phyloP scores from a whole-genome alignment of 768 basidiomycete genomes.

The Leccinum rimulosum region DNA sequence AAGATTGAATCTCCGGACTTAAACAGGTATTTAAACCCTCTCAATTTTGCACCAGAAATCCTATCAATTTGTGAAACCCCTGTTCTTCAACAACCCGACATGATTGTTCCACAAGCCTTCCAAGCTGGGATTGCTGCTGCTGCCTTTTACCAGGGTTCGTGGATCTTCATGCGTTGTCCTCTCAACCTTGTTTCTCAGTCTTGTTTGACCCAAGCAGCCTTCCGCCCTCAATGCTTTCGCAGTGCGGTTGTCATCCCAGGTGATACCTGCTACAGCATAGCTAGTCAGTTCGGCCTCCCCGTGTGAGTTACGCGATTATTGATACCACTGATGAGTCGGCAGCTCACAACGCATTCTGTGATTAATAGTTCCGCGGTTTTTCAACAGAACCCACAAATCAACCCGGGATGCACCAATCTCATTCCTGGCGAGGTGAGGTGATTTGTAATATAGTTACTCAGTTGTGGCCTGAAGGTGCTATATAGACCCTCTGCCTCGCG shows the following conservation, averaged over 20 bases:
- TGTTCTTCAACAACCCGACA: too few relatives aligned
- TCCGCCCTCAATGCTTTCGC: slow-evolving; percentile 46
- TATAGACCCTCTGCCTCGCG: slow-evolving; percentile 52
- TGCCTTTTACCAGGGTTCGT: too few relatives aligned
- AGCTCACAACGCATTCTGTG: background rate
- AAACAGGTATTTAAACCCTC: too few relatives aligned
- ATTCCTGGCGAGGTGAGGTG: slow-evolving; percentile 41
- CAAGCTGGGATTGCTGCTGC: too few relatives aligned
- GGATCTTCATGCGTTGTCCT: too few relatives aligned
- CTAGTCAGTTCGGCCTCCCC: slow-evolving; percentile 54
- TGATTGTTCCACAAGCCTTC: too few relatives aligned
- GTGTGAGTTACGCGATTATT: slow-evolving; percentile 42
- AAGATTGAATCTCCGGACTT: too few relatives aligned
- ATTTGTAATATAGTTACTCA: too few relatives aligned
- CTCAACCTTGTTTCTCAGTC: background rate
- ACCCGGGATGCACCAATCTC: slow-evolving; percentile 59
- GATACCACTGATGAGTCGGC: background rate
- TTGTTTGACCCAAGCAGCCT: slow-evolving; percentile 39
- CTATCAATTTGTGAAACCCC: too few relatives aligned
- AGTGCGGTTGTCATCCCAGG: slow-evolving; percentile 51
- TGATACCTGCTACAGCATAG: slow-evolving; percentile 66
- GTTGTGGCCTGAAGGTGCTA: background rate
- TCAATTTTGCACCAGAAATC: too few relatives aligned
- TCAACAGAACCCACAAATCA: too few relatives aligned
- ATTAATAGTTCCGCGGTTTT: slow-evolving; percentile 31